Evolutionary conservation across 331 rosid species (phyloP).

Genomic region (Cydonia oblonga): DNA sequence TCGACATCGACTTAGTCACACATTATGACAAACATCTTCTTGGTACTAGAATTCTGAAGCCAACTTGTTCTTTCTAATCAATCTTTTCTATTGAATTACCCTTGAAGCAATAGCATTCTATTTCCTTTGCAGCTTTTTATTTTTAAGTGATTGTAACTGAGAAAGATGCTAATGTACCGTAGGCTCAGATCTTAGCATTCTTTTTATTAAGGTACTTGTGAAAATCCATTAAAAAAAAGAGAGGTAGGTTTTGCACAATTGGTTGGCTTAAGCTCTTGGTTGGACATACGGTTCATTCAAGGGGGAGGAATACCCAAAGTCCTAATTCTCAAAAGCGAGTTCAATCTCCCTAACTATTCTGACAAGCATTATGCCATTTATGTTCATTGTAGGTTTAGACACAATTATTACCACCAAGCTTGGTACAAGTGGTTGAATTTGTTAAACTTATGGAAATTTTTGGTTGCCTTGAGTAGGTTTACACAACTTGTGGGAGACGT

Average conservation of each 20-base stretch:
- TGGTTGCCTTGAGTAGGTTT: conserved; percentile 47
- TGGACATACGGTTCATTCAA: not conserved
- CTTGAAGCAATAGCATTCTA: not conserved
- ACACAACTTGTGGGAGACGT: conserved; percentile 92
- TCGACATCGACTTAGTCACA: not conserved
- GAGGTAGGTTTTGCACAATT: not conserved
- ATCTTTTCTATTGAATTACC: not conserved
- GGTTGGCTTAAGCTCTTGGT: not conserved
- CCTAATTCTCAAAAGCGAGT: not conserved
- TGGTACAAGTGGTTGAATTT: not conserved
- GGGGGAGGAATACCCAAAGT: not conserved
- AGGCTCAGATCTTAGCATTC: not conserved
- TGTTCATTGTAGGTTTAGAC: not conserved
- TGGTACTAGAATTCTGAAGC: not conserved
- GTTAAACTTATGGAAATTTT: not conserved
- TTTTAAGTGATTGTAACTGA: not conserved
- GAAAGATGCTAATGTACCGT: not conserved
- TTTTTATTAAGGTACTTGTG: not conserved
- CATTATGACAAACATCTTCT: not conserved
- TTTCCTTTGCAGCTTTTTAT: not conserved
- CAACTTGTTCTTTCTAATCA: not conserved
- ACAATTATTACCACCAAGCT: not conserved
- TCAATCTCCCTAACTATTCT: not conserved
- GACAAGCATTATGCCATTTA: not conserved
- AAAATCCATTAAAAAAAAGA: not conserved